Base-by-base conservation (phyloP, 1,284 basidiomycete species). In the Erythrobasidium hasegawianum region DNA sequence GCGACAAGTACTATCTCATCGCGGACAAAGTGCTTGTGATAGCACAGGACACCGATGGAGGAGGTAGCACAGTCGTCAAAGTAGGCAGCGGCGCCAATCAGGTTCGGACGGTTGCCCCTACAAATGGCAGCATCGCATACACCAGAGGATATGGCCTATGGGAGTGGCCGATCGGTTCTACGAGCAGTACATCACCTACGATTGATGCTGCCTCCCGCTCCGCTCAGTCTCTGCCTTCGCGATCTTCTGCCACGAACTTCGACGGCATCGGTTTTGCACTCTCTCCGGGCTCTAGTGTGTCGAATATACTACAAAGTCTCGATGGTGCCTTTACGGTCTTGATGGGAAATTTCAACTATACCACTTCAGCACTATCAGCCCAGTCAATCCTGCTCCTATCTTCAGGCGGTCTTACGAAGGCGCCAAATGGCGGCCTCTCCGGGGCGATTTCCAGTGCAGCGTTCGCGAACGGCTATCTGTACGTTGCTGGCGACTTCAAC, bases 401-500 rank as follows among this genome's bases (percentile, higher is more conserved):
- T 8, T 55, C 24, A 16, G 43, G 38, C 2, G 33, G 20, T 13
- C 14, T 14, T 79, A 90, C 38, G 74, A 79, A 41, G 56, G 64
- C 75, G 7, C 73, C 76, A 29, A 73, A 74, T 45, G 74, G 76
- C 33, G 78, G 78, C 43, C 72, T 79, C 52, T 72, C 75, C 54
- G 78, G 75, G n/a, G 20, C 57, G 3, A 74, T 79, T 57, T 40
- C 45, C 5, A 70, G 71, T 1, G 62, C 78, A 20, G 67, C 71
- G n/a, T 68, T 59, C 29, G 59, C 75, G 16, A 71, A 72, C 14
- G 73, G 70, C 72, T 81, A 79, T 9, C 77, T 97, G 27, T 97
- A 84, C 75, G 85, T 93, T 52, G 94, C 91, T 38, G 94, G 94
- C 1, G 81, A 85, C 1, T 98, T 97, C 79, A 84, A 82, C 1